A percentile compares a stretch with the other conserved stretches of the same genome.
Evolutionary conservation across 2,329 filamentous ascomycete species (phyloP).

Genomic region (Colletotrichum plurivorum): DNA sequence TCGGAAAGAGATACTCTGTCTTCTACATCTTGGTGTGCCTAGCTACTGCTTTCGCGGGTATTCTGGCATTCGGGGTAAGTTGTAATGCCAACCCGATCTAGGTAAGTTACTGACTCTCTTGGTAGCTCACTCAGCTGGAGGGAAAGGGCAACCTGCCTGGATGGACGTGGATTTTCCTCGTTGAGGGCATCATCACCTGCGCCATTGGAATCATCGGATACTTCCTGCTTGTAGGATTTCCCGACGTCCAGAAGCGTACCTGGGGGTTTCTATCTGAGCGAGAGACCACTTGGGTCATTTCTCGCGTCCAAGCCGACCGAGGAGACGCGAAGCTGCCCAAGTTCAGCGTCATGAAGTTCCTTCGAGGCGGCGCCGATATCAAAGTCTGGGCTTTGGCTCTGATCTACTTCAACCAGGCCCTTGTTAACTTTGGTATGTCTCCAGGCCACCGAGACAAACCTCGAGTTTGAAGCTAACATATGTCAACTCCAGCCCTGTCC

Average conservation of each 20-base stretch:
- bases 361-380: constrained; percentile 78
- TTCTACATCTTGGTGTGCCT: constrained; percentile 48
- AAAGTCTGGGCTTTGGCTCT: constrained; percentile 72
- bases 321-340: constrained; percentile 74
- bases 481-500: constrained; percentile 60
- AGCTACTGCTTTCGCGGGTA: constrained; percentile 44
- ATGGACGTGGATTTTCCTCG: constrained; percentile 75
- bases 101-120: constrained; percentile 34
- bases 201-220: constrained; percentile 52
- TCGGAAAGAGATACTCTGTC: constrained; percentile 67
- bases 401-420: constrained; percentile 53
- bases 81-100: neutral
- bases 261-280: constrained; percentile 71
- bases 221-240: constrained; percentile 83
- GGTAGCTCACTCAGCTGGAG: constrained; percentile 57
- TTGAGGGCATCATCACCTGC: constrained; percentile 74
- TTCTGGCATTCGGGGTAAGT: constrained; percentile 45
- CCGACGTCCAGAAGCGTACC: constrained; percentile 71
- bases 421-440: constrained; percentile 34
- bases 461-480: constrained; percentile 46
- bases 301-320: constrained; percentile 76
- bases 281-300: constrained; percentile 77
- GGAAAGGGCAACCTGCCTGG: constrained; percentile 67
- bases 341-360: constrained; percentile 79
- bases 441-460: neutral